A percentile compares a stretch with the other conserved stretches of the same genome.
Evolutionary conservation across 768 basidiomycete species (phyloP).

Genomic region (Lactifluus subvellereus): DNA sequence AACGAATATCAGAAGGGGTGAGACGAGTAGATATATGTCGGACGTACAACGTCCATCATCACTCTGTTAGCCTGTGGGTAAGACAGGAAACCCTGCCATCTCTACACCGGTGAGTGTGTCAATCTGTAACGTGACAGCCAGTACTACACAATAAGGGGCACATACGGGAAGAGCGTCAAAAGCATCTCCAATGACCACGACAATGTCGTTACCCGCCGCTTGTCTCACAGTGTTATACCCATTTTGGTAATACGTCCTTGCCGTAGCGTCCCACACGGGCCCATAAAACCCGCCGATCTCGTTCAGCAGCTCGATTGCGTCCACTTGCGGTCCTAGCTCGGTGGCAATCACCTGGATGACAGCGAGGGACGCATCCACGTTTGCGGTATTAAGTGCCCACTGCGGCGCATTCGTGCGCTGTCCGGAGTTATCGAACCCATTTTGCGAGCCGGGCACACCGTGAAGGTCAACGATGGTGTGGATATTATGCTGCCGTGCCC

Average conservation of each 20-base stretch:
- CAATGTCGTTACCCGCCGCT: conserved; percentile 40
- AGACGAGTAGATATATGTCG: too few species aligned
- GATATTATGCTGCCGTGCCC: conserved; percentile 56
- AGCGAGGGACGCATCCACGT: conserved; percentile 53
- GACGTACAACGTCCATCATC: conserved; percentile 60
- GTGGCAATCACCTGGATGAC: conserved; percentile 49
- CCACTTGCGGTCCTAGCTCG: conserved; percentile 50
- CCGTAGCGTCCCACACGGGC: conserved; percentile 36
- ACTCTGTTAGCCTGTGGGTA: conserved; percentile 48
- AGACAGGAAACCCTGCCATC: conserved; percentile 56
- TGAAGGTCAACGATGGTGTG: conserved; percentile 75
- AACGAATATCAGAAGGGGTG: background rate
- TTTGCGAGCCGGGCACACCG: conserved; percentile 57
- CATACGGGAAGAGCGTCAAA: conserved; percentile 54
- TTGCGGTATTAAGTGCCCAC: conserved; percentile 45
- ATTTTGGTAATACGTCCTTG: conserved; percentile 52
- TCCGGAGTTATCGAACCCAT: conserved; percentile 73
- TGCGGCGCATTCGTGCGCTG: conserved; percentile 49
- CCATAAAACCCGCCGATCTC: conserved; percentile 56
- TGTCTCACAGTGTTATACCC: conserved; percentile 55
- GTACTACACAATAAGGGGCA: background rate
- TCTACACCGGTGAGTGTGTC: conserved; percentile 31
- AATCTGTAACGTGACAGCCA: background rate
- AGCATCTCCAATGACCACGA: conserved; percentile 69
- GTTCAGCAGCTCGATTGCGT: conserved; percentile 64